Conservation (phyloP, 768 basidiomycete genomes). For the Amanita rubescens region DNA sequence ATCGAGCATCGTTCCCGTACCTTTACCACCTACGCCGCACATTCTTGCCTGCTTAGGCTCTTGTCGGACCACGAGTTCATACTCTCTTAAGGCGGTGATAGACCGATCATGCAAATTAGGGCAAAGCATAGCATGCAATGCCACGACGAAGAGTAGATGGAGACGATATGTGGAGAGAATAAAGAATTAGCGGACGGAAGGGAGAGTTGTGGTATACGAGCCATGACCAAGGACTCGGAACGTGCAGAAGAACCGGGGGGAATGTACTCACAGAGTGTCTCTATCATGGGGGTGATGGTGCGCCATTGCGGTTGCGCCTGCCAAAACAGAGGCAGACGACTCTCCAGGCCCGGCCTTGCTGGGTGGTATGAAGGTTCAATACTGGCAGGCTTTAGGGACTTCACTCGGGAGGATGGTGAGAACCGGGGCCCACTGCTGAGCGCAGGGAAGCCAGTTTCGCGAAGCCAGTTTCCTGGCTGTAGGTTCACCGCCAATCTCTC, state of each 20-base stretch:
- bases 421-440: neutral
- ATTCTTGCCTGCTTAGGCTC: constrained; percentile 89
- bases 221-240: constrained; percentile 29
- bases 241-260: constrained; percentile 10
- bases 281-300: constrained; percentile 27
- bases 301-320: constrained; percentile 11
- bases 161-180: neutral
- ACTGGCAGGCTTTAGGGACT: neutral
- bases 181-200: neutral
- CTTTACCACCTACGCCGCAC: constrained; percentile 84
- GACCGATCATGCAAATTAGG: neutral
- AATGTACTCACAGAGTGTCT: constrained; percentile 32
- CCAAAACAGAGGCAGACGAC: neutral
- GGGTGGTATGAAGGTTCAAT: constrained; percentile 4
- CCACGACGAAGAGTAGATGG: too few species aligned
- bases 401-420: constrained; percentile 7
- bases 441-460: neutral
- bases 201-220: constrained; percentile 5
- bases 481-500: constrained; percentile 6
- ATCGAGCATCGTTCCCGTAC: constrained; percentile 21
- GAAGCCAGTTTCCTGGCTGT: constrained; percentile 7
- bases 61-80: constrained; percentile 80
- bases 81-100: constrained; percentile 45
- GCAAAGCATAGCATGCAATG: neutral
- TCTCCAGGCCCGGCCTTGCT: constrained; percentile 4